These are phyloP conservation scores for Zoysia japonica DNA, from an alignment of 176 grass and related monocot genomes.

Conservation along the genomic window DNA sequence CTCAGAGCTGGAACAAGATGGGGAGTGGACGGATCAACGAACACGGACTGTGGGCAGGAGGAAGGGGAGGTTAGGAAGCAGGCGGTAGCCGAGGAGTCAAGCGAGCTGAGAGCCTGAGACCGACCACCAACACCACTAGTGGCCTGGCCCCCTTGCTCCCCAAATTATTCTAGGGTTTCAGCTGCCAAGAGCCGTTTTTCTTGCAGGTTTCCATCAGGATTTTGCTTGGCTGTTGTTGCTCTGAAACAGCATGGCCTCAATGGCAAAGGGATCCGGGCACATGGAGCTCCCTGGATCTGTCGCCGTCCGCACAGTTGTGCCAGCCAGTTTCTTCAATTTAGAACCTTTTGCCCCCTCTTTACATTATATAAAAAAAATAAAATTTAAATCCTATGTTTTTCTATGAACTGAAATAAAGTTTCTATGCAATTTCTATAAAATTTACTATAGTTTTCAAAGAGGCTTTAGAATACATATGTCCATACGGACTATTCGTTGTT, in stretches of 20 bases:
- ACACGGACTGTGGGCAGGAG: conserved; percentile 38
- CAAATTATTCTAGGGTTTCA: conserved; percentile 23
- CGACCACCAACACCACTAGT: background rate
- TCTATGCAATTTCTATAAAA: no score
- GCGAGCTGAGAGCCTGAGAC: background rate
- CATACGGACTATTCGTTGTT: background rate
- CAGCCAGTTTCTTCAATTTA: conserved; percentile 12
- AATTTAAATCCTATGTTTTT: no score
- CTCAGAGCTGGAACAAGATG: conserved; percentile 16
- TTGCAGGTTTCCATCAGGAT: background rate
- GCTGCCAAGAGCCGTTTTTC: conserved; percentile 30
- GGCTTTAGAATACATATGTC: background rate
- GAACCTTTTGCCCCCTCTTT: background rate
- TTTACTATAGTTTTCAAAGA: no score
- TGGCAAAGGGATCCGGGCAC: conserved; percentile 16
- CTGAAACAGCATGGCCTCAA: background rate
- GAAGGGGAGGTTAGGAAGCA: background rate
- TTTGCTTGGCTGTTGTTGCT: conserved; percentile 22
- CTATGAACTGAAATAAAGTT: no score
- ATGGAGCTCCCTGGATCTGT: conserved; percentile 28
- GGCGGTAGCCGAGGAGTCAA: conserved; percentile 43
- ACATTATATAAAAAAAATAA: no score
- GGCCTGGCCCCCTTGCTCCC: conserved; percentile 15
- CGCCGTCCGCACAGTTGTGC: conserved; percentile 3
- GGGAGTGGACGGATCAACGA: conserved; percentile 28